phyloP scores from a whole-genome alignment of 108 stramenopile genomes.

The Epipyxis sp. region DNA sequence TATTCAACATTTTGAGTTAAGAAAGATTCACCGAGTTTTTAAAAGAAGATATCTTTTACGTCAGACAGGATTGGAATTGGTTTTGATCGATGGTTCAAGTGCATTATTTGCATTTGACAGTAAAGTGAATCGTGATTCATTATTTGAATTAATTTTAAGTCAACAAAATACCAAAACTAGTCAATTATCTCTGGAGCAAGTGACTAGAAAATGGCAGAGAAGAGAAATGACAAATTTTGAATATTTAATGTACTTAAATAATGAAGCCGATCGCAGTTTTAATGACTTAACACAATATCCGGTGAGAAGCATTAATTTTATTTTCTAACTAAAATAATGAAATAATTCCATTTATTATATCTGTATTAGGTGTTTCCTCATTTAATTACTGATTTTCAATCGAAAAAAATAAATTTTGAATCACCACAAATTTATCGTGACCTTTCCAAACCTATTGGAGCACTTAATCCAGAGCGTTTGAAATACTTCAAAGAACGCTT shows the following conservation, averaged over 20 bases:
- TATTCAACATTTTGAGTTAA: constrained; percentile 36
- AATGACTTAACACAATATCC: constrained; percentile 96
- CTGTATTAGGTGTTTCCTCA: constrained; percentile 82
- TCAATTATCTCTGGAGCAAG: constrained; percentile 1
- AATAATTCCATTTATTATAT: too few relatives aligned
- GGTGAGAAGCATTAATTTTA: constrained; percentile 31
- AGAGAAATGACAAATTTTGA: constrained; percentile 76
- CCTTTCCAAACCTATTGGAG: constrained; percentile 59
- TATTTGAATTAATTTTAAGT: constrained; percentile 36
- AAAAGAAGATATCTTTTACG: constrained; percentile 39
- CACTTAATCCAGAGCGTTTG: constrained; percentile 44
- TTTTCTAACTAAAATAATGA: too few relatives aligned
- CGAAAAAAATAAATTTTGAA: constrained; percentile 64
- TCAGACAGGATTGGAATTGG: constrained; percentile 44
- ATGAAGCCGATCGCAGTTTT: constrained; percentile 81
- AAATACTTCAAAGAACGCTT: constrained; percentile 39
- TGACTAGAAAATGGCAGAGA: constrained; percentile 41
- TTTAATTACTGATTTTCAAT: constrained; percentile 79
- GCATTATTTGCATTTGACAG: constrained; percentile 48
- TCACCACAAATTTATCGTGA: constrained; percentile 58
- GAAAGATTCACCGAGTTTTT: constrained; percentile 26
- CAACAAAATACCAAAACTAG: background rate
- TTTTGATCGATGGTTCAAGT: constrained; percentile 34
- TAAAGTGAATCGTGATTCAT: constrained; percentile 36
- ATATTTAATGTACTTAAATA: constrained; percentile 89